A percentile compares a stretch with the other conserved stretches of the same genome.
phyloP scores from a whole-genome alignment of 768 basidiomycete species.

The Collybiopsis luxurians region DNA sequence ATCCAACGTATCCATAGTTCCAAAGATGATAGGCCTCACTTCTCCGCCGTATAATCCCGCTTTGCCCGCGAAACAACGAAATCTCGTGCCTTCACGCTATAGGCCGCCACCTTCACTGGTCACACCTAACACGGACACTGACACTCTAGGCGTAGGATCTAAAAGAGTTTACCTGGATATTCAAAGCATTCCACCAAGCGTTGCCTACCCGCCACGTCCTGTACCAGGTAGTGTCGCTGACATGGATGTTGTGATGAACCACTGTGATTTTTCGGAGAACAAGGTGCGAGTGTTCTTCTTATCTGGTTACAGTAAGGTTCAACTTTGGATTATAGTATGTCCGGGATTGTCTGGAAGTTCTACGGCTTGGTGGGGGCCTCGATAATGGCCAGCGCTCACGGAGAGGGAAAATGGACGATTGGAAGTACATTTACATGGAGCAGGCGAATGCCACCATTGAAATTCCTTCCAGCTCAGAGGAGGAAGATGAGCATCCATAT shows the following conservation, averaged over 20 bases:
- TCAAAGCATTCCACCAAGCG: slow-evolving; percentile 51
- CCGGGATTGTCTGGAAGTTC: slow-evolving; percentile 90
- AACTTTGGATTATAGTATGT: slow-evolving; percentile 59
- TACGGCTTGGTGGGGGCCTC: slow-evolving; percentile 80
- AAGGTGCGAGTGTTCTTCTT: slow-evolving; percentile 44
- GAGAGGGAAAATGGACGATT: slow-evolving; percentile 69
- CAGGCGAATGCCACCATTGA: slow-evolving; percentile 30
- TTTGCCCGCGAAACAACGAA: slow-evolving; percentile 47
- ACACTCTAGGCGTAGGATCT: slow-evolving; percentile 68
- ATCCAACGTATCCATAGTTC: slow-evolving; percentile 40
- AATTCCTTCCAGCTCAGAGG: slow-evolving; percentile 15
- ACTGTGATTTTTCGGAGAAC: slow-evolving; percentile 77
- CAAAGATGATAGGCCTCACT: slow-evolving; percentile 56
- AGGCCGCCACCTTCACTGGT: slow-evolving; percentile 40
- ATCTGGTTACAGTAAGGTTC: background rate
- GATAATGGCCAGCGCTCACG: slow-evolving; percentile 74
- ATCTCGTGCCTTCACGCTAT: slow-evolving; percentile 48
- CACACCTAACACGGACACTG: slow-evolving; percentile 36
- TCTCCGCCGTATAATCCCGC: slow-evolving; percentile 64
- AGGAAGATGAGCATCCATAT: slow-evolving; percentile 16
- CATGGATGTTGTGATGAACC: slow-evolving; percentile 81
- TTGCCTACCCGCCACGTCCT: slow-evolving; percentile 84
- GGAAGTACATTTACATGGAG: slow-evolving; percentile 82
- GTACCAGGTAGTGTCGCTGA: slow-evolving; percentile 81
- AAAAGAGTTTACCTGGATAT: slow-evolving; percentile 75